Conservation (phyloP, 371 early-diverging fungal genomes). For the Lichtheimia corymbifera region DNA sequence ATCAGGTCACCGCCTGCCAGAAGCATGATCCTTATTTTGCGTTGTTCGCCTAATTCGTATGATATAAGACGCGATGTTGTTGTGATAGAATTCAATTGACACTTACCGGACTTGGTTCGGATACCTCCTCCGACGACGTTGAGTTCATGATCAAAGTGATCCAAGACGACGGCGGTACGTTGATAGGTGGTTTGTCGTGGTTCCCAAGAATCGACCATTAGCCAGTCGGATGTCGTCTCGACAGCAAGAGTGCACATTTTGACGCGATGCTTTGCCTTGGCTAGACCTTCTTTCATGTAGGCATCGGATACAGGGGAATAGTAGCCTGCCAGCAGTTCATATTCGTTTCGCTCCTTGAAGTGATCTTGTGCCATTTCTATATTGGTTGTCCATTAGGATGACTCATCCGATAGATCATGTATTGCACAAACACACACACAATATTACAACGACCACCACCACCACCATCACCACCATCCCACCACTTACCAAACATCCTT, state of each 20-base stretch:
- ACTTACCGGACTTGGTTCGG: conserved; percentile 37
- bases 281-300: conserved; percentile 91
- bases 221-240: conserved; percentile 77
- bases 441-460: too few relatives aligned
- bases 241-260: conserved; percentile 92
- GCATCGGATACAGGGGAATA: conserved; percentile 95
- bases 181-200: conserved; percentile 76
- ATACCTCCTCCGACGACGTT: conserved; percentile 70
- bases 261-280: conserved; percentile 84
- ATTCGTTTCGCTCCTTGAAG: conserved; percentile 67
- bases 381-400: background rate
- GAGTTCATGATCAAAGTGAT: conserved; percentile 90
- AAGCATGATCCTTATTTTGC: conserved; percentile 78
- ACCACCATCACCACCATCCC: too few relatives aligned
- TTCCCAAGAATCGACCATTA: conserved; percentile 98
- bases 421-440: too few relatives aligned
- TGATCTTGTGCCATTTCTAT: conserved; percentile 94
- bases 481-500: conserved; percentile 91
- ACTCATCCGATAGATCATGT: too few relatives aligned
- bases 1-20: conserved; percentile 97
- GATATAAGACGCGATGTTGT: too few relatives aligned
- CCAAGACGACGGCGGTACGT: conserved; percentile 90
- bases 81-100: background rate
- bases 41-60: conserved; percentile 3
- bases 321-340: conserved; percentile 92